Evolutionary conservation across 306 rosid species (phyloP).

Genomic region (Arachis hypogaea): DNA sequence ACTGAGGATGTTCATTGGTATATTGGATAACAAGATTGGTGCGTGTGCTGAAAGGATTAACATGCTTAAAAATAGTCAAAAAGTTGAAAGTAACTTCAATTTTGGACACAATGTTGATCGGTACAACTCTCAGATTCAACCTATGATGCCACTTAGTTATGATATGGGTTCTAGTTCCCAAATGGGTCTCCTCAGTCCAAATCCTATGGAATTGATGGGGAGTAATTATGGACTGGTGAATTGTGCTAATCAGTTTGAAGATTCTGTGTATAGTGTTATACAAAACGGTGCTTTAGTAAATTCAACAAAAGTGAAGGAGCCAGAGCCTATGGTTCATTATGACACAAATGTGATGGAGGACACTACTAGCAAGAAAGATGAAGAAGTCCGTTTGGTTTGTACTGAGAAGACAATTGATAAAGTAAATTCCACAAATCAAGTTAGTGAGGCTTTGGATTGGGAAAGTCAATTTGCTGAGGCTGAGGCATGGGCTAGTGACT

Average conservation of each 20-base stretch:
- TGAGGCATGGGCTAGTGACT: background rate
- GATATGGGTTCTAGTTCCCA: too few relatives aligned
- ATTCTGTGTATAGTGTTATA: background rate
- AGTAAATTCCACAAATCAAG: background rate
- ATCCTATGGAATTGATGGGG: background rate
- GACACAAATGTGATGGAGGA: too few relatives aligned
- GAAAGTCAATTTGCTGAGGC: background rate
- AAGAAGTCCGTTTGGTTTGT: too few relatives aligned
- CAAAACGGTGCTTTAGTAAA: too few relatives aligned
- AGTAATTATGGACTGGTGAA: background rate
- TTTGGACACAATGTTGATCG: background rate
- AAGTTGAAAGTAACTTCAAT: background rate
- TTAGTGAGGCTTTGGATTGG: background rate
- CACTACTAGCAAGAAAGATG: too few relatives aligned
- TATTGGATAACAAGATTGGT: constrained; percentile 29
- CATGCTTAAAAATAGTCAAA: constrained; percentile 4
- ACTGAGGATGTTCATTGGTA: background rate
- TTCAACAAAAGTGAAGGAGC: too few relatives aligned
- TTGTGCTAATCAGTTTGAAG: background rate
- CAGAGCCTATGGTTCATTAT: too few relatives aligned
- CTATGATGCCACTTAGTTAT: background rate
- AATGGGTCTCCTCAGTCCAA: background rate
- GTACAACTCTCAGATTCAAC: background rate
- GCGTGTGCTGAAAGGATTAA: constrained; percentile 5
- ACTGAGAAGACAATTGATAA: too few relatives aligned